Percentiles rank a stretch among this genome's conserved stretches.
Conservation (phyloP, 768 basidiomycete genomes). For the Collybia mongolica region DNA sequence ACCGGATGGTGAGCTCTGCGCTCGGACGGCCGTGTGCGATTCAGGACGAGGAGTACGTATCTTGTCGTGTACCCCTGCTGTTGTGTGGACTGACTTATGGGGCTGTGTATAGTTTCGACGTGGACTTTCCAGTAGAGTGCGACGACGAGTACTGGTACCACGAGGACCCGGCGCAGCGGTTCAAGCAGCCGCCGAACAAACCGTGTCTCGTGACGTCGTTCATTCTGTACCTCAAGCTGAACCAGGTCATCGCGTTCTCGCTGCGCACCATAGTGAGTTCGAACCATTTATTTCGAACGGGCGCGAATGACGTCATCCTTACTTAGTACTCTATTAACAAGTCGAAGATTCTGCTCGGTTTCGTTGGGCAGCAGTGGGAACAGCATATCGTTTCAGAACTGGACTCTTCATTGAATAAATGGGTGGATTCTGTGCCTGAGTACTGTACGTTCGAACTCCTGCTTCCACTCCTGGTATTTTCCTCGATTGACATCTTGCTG, state of each 20-base stretch:
- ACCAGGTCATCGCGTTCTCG: slow-evolving; percentile 62
- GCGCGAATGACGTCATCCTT: too few species aligned
- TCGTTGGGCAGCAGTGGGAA: slow-evolving; percentile 64
- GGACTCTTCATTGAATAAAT: slow-evolving; percentile 70
- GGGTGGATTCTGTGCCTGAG: slow-evolving; percentile 66
- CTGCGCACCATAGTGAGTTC: slow-evolving; percentile 64
- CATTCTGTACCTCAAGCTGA: slow-evolving; percentile 53
- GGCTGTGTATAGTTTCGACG: slow-evolving; percentile 66
- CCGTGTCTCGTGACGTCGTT: slow-evolving; percentile 59
- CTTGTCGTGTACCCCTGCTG: too few species aligned
- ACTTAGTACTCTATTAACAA: slow-evolving; percentile 89
- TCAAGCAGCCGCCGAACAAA: slow-evolving; percentile 68
- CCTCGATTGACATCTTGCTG: background rate
- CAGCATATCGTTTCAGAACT: slow-evolving; percentile 67
- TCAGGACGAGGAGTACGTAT: slow-evolving; percentile 75
- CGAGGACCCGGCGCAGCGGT: slow-evolving; percentile 53
- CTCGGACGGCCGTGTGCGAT: slow-evolving; percentile 77
- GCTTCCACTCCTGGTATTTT: background rate
- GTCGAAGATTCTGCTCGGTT: slow-evolving; percentile 61
- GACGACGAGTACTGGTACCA: slow-evolving; percentile 78
- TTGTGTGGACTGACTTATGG: too few species aligned
- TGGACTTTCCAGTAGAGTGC: slow-evolving; percentile 64
- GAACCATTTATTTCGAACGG: too few species aligned
- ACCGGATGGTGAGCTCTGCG: slow-evolving; percentile 47
- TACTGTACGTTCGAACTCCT: slow-evolving; percentile 44